A percentile compares a stretch with the other conserved stretches of the same genome.
Conservation (phyloP, 331 rosid genomes). For the Quercus tomentella region DNA sequence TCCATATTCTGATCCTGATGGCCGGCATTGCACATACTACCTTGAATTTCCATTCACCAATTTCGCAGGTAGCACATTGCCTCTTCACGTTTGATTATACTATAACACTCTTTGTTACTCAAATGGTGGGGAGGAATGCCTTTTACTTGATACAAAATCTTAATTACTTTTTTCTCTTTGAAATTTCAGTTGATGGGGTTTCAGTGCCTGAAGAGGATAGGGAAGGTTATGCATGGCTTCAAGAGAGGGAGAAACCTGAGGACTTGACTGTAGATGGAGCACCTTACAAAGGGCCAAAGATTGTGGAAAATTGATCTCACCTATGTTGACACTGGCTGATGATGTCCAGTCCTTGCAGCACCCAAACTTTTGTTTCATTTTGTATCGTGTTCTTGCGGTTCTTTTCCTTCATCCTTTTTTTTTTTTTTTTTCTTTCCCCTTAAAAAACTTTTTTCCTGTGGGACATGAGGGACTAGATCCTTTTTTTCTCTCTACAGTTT, state of each 20-base stretch:
- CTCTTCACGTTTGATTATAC: no score
- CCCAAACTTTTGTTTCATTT: not conserved
- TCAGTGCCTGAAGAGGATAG: constrained; percentile 56
- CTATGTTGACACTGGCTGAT: not conserved
- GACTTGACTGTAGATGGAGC: constrained; percentile 58
- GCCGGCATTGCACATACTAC: constrained; percentile 86
- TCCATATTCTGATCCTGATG: constrained; percentile 74
- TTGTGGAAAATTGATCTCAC: constrained; percentile 41
- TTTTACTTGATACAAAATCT: not conserved
- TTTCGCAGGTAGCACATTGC: constrained; percentile 48
- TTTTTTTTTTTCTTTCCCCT: not conserved
- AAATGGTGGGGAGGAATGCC: not conserved
- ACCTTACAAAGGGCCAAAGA: constrained; percentile 59
- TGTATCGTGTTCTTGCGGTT: not conserved
- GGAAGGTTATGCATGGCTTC: constrained; percentile 66
- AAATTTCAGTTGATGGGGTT: constrained; percentile 46
- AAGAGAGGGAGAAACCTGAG: constrained; percentile 70
- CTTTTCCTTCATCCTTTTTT: not conserved
- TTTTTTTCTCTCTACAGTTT: constrained; percentile 18
- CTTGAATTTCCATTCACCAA: constrained; percentile 47
- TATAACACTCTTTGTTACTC: not conserved
- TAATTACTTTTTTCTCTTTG: not conserved
- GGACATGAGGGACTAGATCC: constrained; percentile 34
- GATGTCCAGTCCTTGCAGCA: constrained; percentile 20
- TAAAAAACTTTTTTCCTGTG: not conserved